Evolutionary conservation across 2,329 filamentous ascomycete species (phyloP), one percentile per base, ranked within the genome.

Genomic region (Ophioceras dolichostomum): DNA sequence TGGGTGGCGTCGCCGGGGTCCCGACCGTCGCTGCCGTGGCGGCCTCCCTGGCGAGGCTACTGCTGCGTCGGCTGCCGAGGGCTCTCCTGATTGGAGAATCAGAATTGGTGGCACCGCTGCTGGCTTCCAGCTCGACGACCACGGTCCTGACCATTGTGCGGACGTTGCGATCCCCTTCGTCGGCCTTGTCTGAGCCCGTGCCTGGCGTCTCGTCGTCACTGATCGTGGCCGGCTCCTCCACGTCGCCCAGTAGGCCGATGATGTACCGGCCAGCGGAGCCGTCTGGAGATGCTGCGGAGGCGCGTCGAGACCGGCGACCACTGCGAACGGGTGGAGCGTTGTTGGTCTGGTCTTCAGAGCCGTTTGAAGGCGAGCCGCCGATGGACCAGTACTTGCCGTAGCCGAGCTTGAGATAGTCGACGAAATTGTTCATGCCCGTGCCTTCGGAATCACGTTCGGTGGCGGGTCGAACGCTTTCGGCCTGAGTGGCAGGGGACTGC

Each of bases 341-440:
- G n/a, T n/a, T n/a, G n/a, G n/a, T n/a, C n/a, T n/a, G n/a, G n/a
- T n/a, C n/a, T n/a, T n/a, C n/a, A n/a, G n/a, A n/a, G n/a, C n/a
- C n/a, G n/a, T n/a, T n/a, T n/a, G n/a, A n/a, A n/a, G n/a, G n/a
- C n/a, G 50, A 48, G 17, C 49, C 43, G 5, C 62, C 60, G 2
- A 76, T 49, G 12, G 67, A 65, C 76, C 76, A 80, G 45, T 78
- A 76, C n/a, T 72, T 78, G 20, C 76, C 76, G 45, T 80, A 80
- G 4, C 76, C 76, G 35, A 80, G 57, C 48, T 77, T 83, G 36
- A 84, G 63, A 48, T 76, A 81, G 44, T 68, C 71, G 49, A 79
- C 68, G 47, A 79, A 64, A 39, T 65, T 74, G 46, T 72, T 67
- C 43, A 73, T 55, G 16, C 61, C 61, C 8, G 60, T 57, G 20